phyloP scores from a whole-genome alignment of 1,284 basidiomycete genomes.

The Cryptococcus neoformans region DNA sequence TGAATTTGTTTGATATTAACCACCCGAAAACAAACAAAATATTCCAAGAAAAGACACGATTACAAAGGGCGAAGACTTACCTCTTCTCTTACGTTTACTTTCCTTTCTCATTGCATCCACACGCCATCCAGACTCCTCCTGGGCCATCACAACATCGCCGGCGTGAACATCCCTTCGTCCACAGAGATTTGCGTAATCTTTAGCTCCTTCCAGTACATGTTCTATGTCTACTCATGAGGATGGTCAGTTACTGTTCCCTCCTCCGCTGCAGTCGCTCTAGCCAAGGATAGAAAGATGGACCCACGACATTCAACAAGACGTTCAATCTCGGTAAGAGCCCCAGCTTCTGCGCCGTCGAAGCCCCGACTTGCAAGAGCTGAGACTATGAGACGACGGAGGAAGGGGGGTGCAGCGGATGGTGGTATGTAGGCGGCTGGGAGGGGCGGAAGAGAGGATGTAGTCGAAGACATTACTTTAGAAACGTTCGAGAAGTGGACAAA shows the following conservation, averaged over 20 bases:
- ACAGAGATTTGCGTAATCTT: conserved; percentile 27
- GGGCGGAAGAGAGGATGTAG: conserved; percentile 3
- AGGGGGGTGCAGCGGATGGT: conserved; percentile 20
- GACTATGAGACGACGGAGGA: conserved; percentile 32
- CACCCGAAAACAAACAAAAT: too few species aligned
- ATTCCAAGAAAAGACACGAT: background rate
- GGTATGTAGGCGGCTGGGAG: conserved; percentile 12
- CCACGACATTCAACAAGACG: conserved; percentile 37
- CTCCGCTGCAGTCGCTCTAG: too few species aligned
- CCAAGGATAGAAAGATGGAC: conserved; percentile 7
- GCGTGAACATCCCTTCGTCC: conserved; percentile 25
- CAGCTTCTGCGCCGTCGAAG: conserved; percentile 41
- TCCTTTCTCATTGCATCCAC: conserved; percentile 21
- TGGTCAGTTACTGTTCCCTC: background rate
- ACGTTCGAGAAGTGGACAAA: background rate
- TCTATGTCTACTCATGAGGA: conserved; percentile 29
- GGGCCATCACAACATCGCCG: conserved; percentile 28
- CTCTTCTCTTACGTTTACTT: conserved; percentile 22
- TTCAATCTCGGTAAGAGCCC: conserved; percentile 41
- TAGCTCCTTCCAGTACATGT: conserved; percentile 25
- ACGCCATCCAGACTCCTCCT: conserved; percentile 22
- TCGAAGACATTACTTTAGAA: background rate
- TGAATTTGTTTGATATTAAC: background rate
- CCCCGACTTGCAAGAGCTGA: conserved; percentile 27
- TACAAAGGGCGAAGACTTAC: conserved; percentile 11